Conservation (phyloP, 2,329 filamentous ascomycete species). For the Allantophomopsis cytisporea region DNA sequence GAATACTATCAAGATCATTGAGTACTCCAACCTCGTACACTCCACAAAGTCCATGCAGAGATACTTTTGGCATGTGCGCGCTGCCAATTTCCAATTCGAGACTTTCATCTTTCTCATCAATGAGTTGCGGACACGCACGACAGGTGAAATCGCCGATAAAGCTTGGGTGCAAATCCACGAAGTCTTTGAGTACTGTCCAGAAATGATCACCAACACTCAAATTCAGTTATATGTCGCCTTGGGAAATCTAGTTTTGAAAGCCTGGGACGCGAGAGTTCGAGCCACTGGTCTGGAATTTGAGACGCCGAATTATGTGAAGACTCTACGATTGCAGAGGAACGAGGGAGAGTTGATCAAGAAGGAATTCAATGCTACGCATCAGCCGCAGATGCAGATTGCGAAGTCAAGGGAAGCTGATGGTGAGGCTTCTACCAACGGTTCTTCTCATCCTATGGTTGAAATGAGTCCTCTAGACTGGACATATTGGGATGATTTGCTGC, state of each 20-base stretch:
- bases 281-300: background rate
- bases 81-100: slow-evolving; percentile 20
- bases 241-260: slow-evolving; percentile 10
- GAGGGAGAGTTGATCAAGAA: background rate
- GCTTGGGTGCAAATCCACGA: slow-evolving; percentile 17
- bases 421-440: background rate
- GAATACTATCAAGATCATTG: slow-evolving; percentile 21
- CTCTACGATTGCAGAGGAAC: background rate
- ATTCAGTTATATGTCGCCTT: slow-evolving; percentile 10
- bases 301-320: background rate
- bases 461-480: slow-evolving; percentile 5
- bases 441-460: background rate
- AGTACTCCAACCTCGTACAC: slow-evolving; percentile 19
- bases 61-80: slow-evolving; percentile 19
- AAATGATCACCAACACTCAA: slow-evolving; percentile 14
- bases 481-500: slow-evolving; percentile 6
- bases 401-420: background rate
- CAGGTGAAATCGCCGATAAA: slow-evolving; percentile 15
- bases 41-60: slow-evolving; percentile 13
- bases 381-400: background rate
- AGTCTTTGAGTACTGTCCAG: slow-evolving; percentile 15
- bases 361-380: slow-evolving; percentile 3
- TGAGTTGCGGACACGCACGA: slow-evolving; percentile 16
- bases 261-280: slow-evolving; percentile 9
- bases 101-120: slow-evolving; percentile 20